Base-by-base conservation (phyloP, 2,329 filamentous ascomycete genomes). In the Xylariaceae sp. region DNA sequence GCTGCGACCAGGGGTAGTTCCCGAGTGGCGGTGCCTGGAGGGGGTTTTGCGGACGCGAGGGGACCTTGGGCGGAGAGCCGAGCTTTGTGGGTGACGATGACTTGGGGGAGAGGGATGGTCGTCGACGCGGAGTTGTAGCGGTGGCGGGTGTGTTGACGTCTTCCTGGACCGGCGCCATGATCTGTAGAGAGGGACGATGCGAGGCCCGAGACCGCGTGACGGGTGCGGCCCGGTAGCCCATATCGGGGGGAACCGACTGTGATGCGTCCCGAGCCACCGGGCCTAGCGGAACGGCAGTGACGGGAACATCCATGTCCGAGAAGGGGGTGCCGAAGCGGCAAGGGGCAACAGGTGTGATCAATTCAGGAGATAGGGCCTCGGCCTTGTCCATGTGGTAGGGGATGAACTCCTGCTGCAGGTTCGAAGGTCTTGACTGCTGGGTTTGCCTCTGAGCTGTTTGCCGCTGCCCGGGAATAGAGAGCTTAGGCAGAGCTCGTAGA, bases 181-280 rank as follows among this genome's bases (percentile, higher is more conserved):
- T 79, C 28, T 83, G 80, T 74, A 90, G 84, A 5, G 88, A 90
- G 0, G 89, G 88, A 2, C 88, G 85, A 50, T 87, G 83, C 39
- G 84, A 87, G 16, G 82, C 76, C 49, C 83, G 82, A 82, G 79
- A 29, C 36, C 34, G 70, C 72, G 23, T 74, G 70, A 55, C 65
- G 65, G 63, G 71, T 61, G 58, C 66, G 57, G 66, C 60, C 67
- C 87, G 85, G 78, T 89, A 96, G 71, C 86, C 88, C 92, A 97
- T 96, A 76, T 96, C 88, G 6, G 94, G 94, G 39, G 94, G 94
- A 0, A 97, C 94, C 4, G 93, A 97, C 74, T 96, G 92, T 23
- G 92, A 96, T 43, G 82, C 79, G 69, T 95, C 89, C 47, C 94
- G 89, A 40, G 88, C 82, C 28, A 96, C 80, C 6, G 90, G 90